These are phyloP conservation scores for Penicillium turbatum DNA, from an alignment of 495 filamentous ascomycete species.

Conservation along the genomic window DNA sequence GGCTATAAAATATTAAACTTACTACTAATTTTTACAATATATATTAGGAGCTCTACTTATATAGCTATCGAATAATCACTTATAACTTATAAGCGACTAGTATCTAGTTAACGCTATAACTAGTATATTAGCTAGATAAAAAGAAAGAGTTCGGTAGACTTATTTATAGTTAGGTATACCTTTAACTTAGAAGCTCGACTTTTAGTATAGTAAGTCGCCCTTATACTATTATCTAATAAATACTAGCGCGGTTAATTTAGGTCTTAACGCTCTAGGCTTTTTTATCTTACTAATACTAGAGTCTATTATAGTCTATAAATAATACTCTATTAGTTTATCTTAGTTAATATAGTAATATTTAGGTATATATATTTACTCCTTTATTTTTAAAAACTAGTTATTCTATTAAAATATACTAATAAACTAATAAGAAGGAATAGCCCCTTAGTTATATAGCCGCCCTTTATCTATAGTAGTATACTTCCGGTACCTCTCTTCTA, in stretches of 20 bases:
- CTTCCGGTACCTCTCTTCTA: background rate
- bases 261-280: background rate
- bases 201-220: background rate
- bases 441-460: background rate
- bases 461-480: background rate
- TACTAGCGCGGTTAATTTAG: background rate
- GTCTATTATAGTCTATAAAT: background rate
- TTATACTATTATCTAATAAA: background rate
- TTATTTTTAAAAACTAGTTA: background rate
- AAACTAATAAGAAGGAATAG: background rate
- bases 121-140: background rate
- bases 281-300: background rate
- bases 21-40: background rate
- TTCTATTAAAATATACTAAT: background rate
- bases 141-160: background rate
- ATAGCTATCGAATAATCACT: background rate
- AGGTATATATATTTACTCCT: background rate
- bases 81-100: background rate
- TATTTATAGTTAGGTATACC: background rate
- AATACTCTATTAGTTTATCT: background rate
- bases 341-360: background rate
- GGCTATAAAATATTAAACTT: background rate
- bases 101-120: background rate
- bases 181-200: background rate
- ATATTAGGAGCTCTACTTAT: background rate